Conservation (phyloP, 73 alveolate genomes). For the Tetrahymena elliotti region DNA sequence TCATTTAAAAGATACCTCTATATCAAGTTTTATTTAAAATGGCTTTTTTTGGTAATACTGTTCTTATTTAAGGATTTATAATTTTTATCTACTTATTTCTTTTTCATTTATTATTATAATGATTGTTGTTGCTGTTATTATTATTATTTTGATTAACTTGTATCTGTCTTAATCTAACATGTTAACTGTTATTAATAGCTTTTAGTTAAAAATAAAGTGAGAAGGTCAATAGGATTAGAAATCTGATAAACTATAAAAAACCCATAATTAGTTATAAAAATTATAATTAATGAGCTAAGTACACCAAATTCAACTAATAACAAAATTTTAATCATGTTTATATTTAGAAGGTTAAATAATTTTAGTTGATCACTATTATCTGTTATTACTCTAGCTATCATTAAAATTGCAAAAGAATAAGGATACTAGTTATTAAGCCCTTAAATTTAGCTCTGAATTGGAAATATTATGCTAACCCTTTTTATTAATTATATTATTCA, state of each 20-base stretch:
- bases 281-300: neutral
- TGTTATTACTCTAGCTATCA: neutral
- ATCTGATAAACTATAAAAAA: neutral
- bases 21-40: too few species aligned
- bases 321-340: neutral
- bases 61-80: neutral
- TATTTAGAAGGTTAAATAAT: neutral
- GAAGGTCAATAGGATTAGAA: neutral
- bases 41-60: neutral
- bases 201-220: neutral
- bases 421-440: neutral
- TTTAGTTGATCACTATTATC: neutral
- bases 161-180: neutral
- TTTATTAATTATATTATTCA: too few species aligned
- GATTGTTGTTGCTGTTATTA: too few species aligned
- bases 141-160: neutral
- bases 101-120: too few species aligned
- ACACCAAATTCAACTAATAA: neutral
- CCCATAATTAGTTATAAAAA: neutral
- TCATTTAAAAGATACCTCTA: neutral
- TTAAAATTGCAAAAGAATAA: neutral
- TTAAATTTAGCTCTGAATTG: neutral
- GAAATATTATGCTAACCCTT: neutral
- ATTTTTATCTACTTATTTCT: too few species aligned
- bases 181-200: neutral